These are phyloP conservation scores for Venturia nashicola DNA, from an alignment of 2,329 filamentous ascomycete species.

Conservation along the genomic window DNA sequence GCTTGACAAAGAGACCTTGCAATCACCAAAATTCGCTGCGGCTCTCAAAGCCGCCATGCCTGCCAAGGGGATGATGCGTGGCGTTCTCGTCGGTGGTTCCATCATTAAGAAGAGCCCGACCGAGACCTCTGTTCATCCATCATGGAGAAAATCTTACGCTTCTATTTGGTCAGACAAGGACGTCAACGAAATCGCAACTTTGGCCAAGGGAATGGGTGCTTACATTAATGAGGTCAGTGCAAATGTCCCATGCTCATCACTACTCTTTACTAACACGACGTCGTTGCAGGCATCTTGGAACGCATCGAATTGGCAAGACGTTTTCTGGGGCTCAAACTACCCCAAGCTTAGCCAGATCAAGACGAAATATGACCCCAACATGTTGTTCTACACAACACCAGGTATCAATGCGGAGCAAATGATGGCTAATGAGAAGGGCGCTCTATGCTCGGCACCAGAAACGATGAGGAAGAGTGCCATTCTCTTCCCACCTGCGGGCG, in stretches of 20 bases:
- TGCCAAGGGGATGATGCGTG: conserved; percentile 4
- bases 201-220: conserved; percentile 5
- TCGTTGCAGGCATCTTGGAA: background rate
- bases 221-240: conserved; percentile 6
- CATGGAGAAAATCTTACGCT: conserved; percentile 4
- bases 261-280: background rate
- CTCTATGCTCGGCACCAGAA: background rate
- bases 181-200: background rate
- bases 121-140: conserved; percentile 8
- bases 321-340: conserved; percentile 46
- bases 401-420: conserved; percentile 7
- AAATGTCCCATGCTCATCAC: conserved; percentile 33
- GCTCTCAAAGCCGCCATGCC: conserved; percentile 5
- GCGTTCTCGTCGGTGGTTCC: conserved; percentile 1
- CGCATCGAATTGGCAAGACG: conserved; percentile 28
- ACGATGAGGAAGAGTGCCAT: background rate
- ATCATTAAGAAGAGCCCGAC: background rate
- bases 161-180: background rate
- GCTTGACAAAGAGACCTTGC: background rate
- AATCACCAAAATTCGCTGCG: conserved; percentile 1
- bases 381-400: conserved; percentile 45
- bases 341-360: conserved; percentile 38
- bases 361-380: conserved; percentile 37
- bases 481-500: background rate
- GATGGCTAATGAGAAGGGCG: conserved; percentile 4